phyloP scores from a whole-genome alignment of 768 basidiomycete species.

The Tricholomella constricta region DNA sequence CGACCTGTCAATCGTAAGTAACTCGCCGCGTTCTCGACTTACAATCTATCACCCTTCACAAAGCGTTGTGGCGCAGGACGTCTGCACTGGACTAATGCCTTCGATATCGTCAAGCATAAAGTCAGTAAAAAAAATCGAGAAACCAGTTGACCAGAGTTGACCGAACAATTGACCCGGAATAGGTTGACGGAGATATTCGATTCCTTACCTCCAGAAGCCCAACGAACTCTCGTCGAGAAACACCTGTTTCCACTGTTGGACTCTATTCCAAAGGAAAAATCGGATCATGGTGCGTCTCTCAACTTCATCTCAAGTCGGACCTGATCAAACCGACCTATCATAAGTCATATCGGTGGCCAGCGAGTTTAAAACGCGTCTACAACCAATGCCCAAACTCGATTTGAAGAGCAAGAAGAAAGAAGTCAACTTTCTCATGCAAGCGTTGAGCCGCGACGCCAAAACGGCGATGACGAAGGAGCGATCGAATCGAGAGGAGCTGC shows the following conservation, averaged over 20 bases:
- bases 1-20: too few relatives aligned
- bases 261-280: constrained; percentile 35
- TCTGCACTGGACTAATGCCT: neutral
- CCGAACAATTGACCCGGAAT: neutral
- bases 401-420: constrained; percentile 56
- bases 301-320: neutral
- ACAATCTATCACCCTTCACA: too few relatives aligned
- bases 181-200: constrained; percentile 53
- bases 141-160: neutral
- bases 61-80: neutral
- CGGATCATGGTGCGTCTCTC: constrained; percentile 34
- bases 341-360: constrained; percentile 39
- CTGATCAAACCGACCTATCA: neutral
- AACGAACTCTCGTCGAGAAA: constrained; percentile 48
- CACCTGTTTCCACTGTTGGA: constrained; percentile 54
- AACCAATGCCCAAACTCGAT: constrained; percentile 50
- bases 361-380: constrained; percentile 38
- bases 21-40: too few relatives aligned
- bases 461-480: constrained; percentile 52
- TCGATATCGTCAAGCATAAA: constrained; percentile 1
- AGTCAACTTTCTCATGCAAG: constrained; percentile 51
- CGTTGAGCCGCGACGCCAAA: constrained; percentile 56
- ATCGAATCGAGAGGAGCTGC: constrained; percentile 54
- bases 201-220: constrained; percentile 54
- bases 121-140: constrained; percentile 1